phyloP scores from a whole-genome alignment of 441 rosid genomes.

The Corymbia calophylla region DNA sequence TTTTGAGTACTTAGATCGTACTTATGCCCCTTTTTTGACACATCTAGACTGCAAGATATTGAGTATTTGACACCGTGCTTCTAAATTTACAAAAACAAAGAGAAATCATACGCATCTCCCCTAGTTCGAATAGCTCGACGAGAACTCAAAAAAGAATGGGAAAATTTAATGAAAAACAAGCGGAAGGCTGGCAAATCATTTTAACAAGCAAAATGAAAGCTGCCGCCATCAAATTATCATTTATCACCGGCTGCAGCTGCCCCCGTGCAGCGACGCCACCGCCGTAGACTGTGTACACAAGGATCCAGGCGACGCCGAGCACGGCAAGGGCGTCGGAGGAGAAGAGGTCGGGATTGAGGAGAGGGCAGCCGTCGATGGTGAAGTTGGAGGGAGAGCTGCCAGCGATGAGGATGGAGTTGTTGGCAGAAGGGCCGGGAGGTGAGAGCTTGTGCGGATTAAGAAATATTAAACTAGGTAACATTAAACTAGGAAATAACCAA shows the following conservation, averaged over 20 bases:
- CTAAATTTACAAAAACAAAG: background rate
- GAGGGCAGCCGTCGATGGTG: background rate
- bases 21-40: background rate
- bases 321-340: no score
- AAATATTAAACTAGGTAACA: background rate
- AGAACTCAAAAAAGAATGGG: background rate
- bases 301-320: no score
- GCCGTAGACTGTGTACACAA: no score
- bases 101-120: background rate
- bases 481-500: background rate
- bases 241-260: rapidly evolving
- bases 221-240: background rate
- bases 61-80: rapidly evolving
- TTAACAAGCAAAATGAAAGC: background rate
- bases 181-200: background rate
- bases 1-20: no score
- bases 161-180: background rate
- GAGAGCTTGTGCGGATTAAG: background rate
- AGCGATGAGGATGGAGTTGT: no score
- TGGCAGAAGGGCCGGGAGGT: no score
- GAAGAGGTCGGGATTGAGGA: no score
- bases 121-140: background rate
- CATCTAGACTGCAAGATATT: background rate
- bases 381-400: no score
- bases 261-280: background rate